A percentile compares a stretch with the other conserved stretches of the same genome.
Evolutionary conservation across 305 asterid species (phyloP).

Genomic region (Solanum hybrid): DNA sequence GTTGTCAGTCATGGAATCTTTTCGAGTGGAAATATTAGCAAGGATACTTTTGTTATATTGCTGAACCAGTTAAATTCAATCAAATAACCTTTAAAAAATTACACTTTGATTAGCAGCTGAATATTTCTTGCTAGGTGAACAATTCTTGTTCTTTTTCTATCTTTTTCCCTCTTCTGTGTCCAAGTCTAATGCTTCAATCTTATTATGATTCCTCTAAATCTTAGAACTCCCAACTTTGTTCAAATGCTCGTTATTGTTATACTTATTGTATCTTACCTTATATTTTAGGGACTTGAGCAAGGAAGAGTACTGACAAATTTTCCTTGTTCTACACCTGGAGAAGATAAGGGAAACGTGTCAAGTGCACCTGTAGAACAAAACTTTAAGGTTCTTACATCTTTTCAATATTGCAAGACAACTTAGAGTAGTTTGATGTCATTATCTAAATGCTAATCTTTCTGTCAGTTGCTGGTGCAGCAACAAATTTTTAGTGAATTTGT

Average conservation of each 20-base stretch:
- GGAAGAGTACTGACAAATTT: conserved; percentile 22
- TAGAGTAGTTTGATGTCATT: conserved; percentile 3
- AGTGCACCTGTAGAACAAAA: conserved; percentile 26
- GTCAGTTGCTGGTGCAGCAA: neutral
- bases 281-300: conserved; percentile 33
- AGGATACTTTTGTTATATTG: neutral
- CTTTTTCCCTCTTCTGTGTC: neutral
- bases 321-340: conserved; percentile 24
- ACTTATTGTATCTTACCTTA: conserved; percentile 4
- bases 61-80: neutral
- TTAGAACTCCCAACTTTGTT: neutral
- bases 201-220: neutral
- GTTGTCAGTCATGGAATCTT: neutral
- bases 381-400: conserved; percentile 45
- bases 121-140: neutral
- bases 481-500: neutral
- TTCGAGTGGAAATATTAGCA: neutral
- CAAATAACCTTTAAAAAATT: neutral
- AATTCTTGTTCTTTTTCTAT: neutral
- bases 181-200: neutral
- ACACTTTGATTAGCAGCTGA: neutral
- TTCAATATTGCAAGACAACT: neutral
- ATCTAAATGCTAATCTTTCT: neutral
- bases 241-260: neutral
- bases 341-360: conserved; percentile 22